These are phyloP conservation scores for Teunomyces kruisii DNA, from an alignment of 805 yeast species.

Conservation along the genomic window DNA sequence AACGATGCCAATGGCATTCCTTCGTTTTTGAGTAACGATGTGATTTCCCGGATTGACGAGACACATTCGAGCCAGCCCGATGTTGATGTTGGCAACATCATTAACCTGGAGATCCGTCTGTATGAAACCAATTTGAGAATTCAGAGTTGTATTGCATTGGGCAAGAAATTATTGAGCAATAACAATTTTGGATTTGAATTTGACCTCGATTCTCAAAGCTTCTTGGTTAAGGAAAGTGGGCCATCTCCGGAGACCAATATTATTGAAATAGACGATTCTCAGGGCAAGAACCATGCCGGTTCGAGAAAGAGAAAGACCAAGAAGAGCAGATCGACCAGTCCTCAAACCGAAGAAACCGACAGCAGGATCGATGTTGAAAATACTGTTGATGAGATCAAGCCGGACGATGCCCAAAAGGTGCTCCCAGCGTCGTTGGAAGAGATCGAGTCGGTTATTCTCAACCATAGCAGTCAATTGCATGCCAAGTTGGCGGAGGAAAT, in stretches of 20 bases:
- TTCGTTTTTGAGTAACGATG: slow-evolving; percentile 20
- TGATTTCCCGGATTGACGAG: slow-evolving; percentile 13
- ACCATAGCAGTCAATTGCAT: slow-evolving; percentile 29
- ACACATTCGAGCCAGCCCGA: slow-evolving; percentile 1
- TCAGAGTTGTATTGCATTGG: slow-evolving; percentile 24
- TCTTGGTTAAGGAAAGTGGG: neutral
- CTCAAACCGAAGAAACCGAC: neutral
- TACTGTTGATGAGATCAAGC: slow-evolving; percentile 2
- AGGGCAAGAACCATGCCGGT: neutral
- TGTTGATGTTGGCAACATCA: neutral
- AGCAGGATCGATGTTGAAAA: neutral
- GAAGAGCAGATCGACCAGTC: neutral
- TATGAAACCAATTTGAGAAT: slow-evolving; percentile 31
- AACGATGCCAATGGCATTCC: slow-evolving; percentile 15
- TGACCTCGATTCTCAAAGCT: slow-evolving; percentile 2
- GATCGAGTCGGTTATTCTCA: slow-evolving; percentile 35
- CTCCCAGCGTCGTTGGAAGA: slow-evolving; percentile 34
- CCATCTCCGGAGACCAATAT: neutral
- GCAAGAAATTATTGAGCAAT: slow-evolving; percentile 19
- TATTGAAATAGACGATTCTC: slow-evolving; percentile 4
- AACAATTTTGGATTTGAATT: slow-evolving; percentile 4
- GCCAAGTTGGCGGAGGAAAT: slow-evolving; percentile 5
- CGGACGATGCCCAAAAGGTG: slow-evolving; percentile 2
- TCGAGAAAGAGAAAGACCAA: slow-evolving; percentile 9
- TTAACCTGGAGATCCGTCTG: slow-evolving; percentile 3